A percentile compares a stretch with the other conserved stretches of the same genome.
These are phyloP conservation scores for Chrysosphaeria jannelii DNA, from an alignment of 2,329 filamentous ascomycete genomes.

Conservation along the genomic window DNA sequence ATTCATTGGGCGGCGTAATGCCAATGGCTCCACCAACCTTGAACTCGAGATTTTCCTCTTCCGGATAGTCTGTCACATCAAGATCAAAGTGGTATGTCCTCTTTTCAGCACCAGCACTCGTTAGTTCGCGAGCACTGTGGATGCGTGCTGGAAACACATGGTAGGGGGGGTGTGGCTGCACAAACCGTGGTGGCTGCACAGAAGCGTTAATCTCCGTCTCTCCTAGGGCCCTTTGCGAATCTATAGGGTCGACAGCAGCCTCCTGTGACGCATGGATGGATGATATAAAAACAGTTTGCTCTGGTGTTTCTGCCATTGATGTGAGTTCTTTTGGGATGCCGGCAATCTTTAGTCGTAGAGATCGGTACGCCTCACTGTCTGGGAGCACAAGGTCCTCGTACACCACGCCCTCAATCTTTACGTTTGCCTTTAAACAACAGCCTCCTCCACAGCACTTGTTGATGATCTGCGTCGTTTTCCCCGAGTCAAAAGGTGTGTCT, in stretches of 20 bases:
- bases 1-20: constrained; percentile 64
- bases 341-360: constrained; percentile 46
- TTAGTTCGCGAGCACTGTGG: constrained; percentile 60
- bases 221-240: constrained; percentile 6
- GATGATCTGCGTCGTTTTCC: constrained; percentile 29
- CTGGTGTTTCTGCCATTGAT: constrained; percentile 39
- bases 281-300: constrained; percentile 42
- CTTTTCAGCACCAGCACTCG: constrained; percentile 71
- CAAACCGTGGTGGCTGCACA: constrained; percentile 57
- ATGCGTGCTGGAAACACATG: constrained; percentile 76
- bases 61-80: constrained; percentile 75
- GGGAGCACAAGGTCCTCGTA: constrained; percentile 28
- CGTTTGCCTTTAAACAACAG: constrained; percentile 23
- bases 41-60: constrained; percentile 65
- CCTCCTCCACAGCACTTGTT: constrained; percentile 32
- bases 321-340: constrained; percentile 40
- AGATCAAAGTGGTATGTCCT: constrained; percentile 93
- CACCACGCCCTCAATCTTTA: constrained; percentile 15
- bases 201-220: constrained; percentile 17
- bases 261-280: constrained; percentile 14
- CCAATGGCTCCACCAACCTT: constrained; percentile 91
- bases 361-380: constrained; percentile 61
- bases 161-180: constrained; percentile 84
- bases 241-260: constrained; percentile 4
- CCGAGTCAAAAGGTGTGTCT: no score